Percentiles rank a stretch among this genome's conserved stretches.
These are phyloP conservation scores for Rhizophora apiculata DNA, from an alignment of 345 rosid species.

Conservation along the genomic window DNA sequence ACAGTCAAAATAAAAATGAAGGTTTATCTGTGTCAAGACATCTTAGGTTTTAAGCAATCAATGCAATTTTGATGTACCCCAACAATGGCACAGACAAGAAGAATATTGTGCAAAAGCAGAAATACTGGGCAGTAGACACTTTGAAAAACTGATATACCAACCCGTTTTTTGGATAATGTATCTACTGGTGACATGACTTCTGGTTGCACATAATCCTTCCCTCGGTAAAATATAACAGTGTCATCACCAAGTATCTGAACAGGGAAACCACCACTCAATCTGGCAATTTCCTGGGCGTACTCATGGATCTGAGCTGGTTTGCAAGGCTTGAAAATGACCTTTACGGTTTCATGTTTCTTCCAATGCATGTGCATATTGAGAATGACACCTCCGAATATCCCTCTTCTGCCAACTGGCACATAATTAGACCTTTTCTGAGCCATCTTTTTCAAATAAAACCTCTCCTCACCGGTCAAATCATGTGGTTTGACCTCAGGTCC, in stretches of 20 bases:
- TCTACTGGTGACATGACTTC: slow-evolving; percentile 87
- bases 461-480: slow-evolving; percentile 79
- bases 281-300: slow-evolving; percentile 67
- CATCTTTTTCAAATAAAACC: slow-evolving; percentile 74
- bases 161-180: slow-evolving; percentile 84
- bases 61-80: background rate
- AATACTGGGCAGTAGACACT: background rate
- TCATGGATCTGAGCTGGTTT: slow-evolving; percentile 71
- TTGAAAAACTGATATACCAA: slow-evolving; percentile 18
- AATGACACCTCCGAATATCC: slow-evolving; percentile 84
- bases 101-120: background rate
- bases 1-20: background rate
- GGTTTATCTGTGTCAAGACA: background rate
- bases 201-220: slow-evolving; percentile 83
- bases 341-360: slow-evolving; percentile 93
- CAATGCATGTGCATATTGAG: slow-evolving; percentile 95
- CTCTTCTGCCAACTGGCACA: slow-evolving; percentile 81
- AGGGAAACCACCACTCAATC: slow-evolving; percentile 86
- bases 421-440: slow-evolving; percentile 87
- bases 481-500: slow-evolving; percentile 80
- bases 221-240: slow-evolving; percentile 72
- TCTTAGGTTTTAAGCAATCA: background rate
- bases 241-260: slow-evolving; percentile 72
- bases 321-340: slow-evolving; percentile 81
- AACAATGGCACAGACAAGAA: background rate